Percentiles rank a stretch among this genome's conserved stretches.
These are phyloP conservation scores for Glutinoglossum americanum DNA, from an alignment of 495 filamentous ascomycete species.

Conservation along the genomic window DNA sequence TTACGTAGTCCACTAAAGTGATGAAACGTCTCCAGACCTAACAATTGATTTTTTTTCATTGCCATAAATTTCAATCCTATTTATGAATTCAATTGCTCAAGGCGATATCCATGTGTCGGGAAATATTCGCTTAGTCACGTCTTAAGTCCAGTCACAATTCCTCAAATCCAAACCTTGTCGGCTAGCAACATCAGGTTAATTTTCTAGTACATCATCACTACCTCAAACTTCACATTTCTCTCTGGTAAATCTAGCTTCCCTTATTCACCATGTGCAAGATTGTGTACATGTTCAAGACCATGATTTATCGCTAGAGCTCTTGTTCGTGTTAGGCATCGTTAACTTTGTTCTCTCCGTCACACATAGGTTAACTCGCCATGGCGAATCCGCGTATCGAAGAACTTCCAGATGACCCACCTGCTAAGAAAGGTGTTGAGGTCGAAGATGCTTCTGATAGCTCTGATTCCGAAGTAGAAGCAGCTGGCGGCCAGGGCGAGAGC, in stretches of 20 bases:
- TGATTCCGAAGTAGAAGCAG: constrained; percentile 46
- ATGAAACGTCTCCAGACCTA: background rate
- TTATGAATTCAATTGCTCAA: too few species aligned
- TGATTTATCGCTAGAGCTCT: too few species aligned
- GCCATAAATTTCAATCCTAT: background rate
- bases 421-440: constrained; percentile 40
- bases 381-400: constrained; percentile 96
- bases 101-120: too few species aligned
- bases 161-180: background rate
- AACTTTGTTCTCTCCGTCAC: too few species aligned
- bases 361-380: constrained; percentile 29
- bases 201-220: background rate
- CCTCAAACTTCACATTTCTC: background rate
- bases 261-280: background rate
- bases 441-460: constrained; percentile 68
- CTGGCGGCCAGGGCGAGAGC: constrained; percentile 33
- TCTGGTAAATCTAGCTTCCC: background rate
- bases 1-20: background rate
- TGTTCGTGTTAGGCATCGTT: too few species aligned
- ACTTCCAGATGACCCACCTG: constrained; percentile 70
- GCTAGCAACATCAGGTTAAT: background rate
- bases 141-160: background rate
- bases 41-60: background rate
- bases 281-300: too few species aligned
- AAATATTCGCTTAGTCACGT: background rate